These are phyloP conservation scores for Echeveria elegans DNA, from an alignment of 164 flowering plant genomes.

Conservation along the genomic window DNA sequence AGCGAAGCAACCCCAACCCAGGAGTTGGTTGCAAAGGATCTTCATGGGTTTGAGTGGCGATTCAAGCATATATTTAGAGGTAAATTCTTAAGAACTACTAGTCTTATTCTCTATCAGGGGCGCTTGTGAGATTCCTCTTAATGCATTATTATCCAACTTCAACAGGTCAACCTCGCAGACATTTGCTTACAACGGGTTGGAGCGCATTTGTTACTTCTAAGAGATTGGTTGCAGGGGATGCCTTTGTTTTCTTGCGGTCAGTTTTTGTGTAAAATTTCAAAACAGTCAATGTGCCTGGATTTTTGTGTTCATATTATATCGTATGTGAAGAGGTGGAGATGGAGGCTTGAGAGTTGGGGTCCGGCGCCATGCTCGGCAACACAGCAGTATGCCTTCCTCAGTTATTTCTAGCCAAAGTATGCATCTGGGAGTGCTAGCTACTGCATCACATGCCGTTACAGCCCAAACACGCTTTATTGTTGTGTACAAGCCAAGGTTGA, in stretches of 20 bases:
- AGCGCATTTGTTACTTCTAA: conserved; percentile 63
- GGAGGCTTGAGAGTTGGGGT: conserved; percentile 66
- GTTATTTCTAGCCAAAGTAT: conserved; percentile 70
- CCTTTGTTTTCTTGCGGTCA: conserved; percentile 62
- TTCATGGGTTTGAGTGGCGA: conserved; percentile 68
- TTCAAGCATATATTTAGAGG: conserved; percentile 71
- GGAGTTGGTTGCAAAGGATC: conserved; percentile 54
- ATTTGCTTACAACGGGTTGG: conserved; percentile 71
- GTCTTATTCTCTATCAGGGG: not conserved
- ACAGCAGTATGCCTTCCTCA: conserved; percentile 50
- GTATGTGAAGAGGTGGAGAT: conserved; percentile 29
- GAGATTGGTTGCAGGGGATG: conserved; percentile 62
- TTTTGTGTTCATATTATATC: not conserved
- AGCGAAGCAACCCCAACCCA: conserved; percentile 55
- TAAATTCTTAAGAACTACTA: conserved; percentile 4
- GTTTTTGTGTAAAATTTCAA: not conserved
- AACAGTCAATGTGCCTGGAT: not conserved
- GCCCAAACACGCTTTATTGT: conserved; percentile 49
- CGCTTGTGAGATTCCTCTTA: not conserved
- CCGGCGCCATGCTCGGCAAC: conserved; percentile 47
- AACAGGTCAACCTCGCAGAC: conserved; percentile 67
- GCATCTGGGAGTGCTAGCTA: conserved; percentile 73
- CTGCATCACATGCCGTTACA: conserved; percentile 57
- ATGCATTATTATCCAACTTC: not conserved
- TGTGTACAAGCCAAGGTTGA: conserved; percentile 44